Conservation (phyloP, 371 early-diverging fungal species). For the Mucor ambiguus region DNA sequence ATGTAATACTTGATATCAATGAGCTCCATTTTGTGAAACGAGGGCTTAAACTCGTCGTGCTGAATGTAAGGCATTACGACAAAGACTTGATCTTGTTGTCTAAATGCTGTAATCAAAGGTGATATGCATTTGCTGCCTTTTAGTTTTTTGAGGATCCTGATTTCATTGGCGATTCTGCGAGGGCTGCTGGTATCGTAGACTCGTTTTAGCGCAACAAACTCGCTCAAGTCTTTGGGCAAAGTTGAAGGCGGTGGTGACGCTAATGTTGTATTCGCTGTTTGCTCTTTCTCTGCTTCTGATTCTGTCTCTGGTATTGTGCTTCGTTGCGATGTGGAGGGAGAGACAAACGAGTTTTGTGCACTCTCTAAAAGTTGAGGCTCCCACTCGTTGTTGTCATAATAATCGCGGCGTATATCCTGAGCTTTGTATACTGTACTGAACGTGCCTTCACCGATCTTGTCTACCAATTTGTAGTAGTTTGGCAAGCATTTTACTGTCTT, state of each 20-base stretch:
- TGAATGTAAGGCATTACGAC: slow-evolving; percentile 90
- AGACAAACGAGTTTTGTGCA: not conserved
- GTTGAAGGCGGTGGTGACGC: not conserved
- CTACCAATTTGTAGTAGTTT: slow-evolving; percentile 65
- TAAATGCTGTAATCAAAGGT: slow-evolving; percentile 79
- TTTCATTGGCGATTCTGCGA: slow-evolving; percentile 86
- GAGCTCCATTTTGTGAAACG: slow-evolving; percentile 2
- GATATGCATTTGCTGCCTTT: slow-evolving; percentile 61
- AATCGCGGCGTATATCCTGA: slow-evolving; percentile 69
- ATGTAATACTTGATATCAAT: slow-evolving; percentile 85
- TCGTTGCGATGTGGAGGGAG: not conserved
- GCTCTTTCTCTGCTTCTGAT: slow-evolving; percentile 8
- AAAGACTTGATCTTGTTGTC: slow-evolving; percentile 87
- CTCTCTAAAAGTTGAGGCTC: slow-evolving; percentile 1
- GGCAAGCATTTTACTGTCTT: slow-evolving; percentile 55
- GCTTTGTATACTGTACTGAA: slow-evolving; percentile 98
- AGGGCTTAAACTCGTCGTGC: slow-evolving; percentile 77
- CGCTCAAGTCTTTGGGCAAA: slow-evolving; percentile 21
- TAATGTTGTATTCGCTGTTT: not conserved
- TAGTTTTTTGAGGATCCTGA: slow-evolving; percentile 72
- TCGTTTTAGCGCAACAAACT: slow-evolving; percentile 89
- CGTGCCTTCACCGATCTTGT: slow-evolving; percentile 21
- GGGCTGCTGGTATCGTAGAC: slow-evolving; percentile 91
- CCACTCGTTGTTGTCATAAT: slow-evolving; percentile 64
- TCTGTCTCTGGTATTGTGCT: not conserved